Conservation (phyloP, 1,284 basidiomycete genomes). For the Caloboletus inedulis region DNA sequence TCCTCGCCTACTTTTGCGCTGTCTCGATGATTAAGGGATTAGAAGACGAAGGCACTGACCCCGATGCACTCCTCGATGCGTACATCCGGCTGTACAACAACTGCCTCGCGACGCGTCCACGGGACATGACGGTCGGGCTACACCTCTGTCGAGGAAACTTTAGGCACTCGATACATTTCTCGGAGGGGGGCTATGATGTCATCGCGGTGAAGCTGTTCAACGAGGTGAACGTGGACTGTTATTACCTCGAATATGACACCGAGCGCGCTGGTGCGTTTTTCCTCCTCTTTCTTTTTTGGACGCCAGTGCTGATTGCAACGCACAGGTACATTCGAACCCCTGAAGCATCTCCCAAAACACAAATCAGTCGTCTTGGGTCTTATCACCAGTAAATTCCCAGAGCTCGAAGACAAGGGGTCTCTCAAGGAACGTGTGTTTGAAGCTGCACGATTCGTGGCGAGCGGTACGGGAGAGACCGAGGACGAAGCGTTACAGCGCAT, state of each 20-base stretch:
- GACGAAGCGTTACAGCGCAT: constrained; percentile 60
- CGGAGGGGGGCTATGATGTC: constrained; percentile 70
- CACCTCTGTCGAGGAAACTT: constrained; percentile 83
- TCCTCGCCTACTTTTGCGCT: constrained; percentile 66
- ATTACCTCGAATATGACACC: constrained; percentile 81
- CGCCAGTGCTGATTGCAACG: not conserved
- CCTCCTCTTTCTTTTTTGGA: not conserved
- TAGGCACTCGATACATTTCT: constrained; percentile 62
- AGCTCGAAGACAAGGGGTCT: constrained; percentile 60
- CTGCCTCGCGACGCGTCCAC: constrained; percentile 54
- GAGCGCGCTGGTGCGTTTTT: constrained; percentile 55
- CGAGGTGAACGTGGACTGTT: constrained; percentile 69
- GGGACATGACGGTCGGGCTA: constrained; percentile 65
- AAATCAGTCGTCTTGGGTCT: constrained; percentile 74
- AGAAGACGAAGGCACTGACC: constrained; percentile 57
- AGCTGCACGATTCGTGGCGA: constrained; percentile 58
- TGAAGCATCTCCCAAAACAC: constrained; percentile 61
- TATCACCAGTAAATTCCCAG: constrained; percentile 70
- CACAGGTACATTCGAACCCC: constrained; percentile 51
- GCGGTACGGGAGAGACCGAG: constrained; percentile 50
- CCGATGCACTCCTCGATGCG: constrained; percentile 59
- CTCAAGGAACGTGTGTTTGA: constrained; percentile 59
- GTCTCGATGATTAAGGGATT: constrained; percentile 61
- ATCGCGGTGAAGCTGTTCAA: constrained; percentile 76
- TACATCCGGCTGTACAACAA: constrained; percentile 74